Percentiles rank a stretch among this genome's conserved stretches.
phyloP scores from a whole-genome alignment of 2,329 filamentous ascomycete genomes.

The Talaromyces sp. region DNA sequence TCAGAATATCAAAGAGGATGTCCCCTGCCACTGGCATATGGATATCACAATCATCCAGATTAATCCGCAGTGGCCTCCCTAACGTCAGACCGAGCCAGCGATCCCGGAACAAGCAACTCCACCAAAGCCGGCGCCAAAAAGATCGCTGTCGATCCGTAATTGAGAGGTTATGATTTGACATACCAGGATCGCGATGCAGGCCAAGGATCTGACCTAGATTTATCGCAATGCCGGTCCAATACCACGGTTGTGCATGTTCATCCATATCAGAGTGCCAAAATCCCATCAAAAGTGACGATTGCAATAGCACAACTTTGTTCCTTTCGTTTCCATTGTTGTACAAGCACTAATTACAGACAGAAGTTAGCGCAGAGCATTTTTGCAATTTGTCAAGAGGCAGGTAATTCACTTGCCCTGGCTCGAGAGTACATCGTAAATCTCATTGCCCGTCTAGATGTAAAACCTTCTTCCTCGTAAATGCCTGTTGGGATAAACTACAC shows the following conservation, averaged over 20 bases:
- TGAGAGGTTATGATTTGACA: conserved; percentile 11
- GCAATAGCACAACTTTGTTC: conserved; percentile 12
- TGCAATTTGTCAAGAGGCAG: too few species aligned
- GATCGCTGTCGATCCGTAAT: conserved; percentile 19
- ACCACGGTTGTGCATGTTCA: conserved; percentile 40
- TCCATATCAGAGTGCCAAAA: conserved; percentile 41
- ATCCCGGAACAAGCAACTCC: conserved; percentile 38
- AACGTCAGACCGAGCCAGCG: conserved; percentile 36
- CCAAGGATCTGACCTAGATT: conserved; percentile 40
- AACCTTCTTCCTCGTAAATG: neutral
- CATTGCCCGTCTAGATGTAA: neutral
- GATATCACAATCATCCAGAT: conserved; percentile 33
- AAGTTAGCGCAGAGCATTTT: neutral
- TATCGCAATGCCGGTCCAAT: conserved; percentile 44
- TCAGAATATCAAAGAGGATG: neutral
- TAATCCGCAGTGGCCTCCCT: conserved; percentile 37
- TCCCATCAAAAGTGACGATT: conserved; percentile 38
- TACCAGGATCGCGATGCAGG: conserved; percentile 30
- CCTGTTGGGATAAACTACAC: neutral
- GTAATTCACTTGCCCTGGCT: neutral
- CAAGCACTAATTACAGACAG: neutral
- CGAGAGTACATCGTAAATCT: neutral
- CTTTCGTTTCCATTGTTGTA: neutral
- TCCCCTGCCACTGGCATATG: conserved; percentile 18
- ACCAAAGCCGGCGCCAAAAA: conserved; percentile 39